A percentile compares a stretch with the other conserved stretches of the same genome.
Conservation (phyloP, 306 rosid genomes). For the Myrica gale region DNA sequence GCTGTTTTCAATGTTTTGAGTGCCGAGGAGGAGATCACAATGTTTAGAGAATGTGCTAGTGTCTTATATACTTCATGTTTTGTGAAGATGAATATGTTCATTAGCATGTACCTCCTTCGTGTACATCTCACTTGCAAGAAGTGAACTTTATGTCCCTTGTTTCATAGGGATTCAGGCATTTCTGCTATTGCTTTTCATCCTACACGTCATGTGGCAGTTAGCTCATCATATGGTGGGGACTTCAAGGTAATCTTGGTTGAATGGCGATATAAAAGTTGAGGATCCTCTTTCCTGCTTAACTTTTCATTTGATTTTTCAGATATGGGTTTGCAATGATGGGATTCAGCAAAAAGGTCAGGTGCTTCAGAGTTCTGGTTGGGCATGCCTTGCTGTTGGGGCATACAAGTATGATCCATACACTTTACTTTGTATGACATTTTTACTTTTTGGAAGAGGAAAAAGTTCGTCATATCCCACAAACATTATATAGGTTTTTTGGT, state of each 20-base stretch:
- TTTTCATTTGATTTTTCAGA: constrained; percentile 45
- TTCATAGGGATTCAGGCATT: constrained; percentile 71
- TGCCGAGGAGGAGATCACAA: neutral
- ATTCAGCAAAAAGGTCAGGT: constrained; percentile 43
- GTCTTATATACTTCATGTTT: constrained; percentile 8
- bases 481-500: no score
- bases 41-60: neutral
- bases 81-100: constrained; percentile 19
- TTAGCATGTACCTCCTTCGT: constrained; percentile 8
- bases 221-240: constrained; percentile 87
- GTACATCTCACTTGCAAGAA: constrained; percentile 13
- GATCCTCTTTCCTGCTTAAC: constrained; percentile 12
- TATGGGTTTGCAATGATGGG: constrained; percentile 73
- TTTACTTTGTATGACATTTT: constrained; percentile 13
- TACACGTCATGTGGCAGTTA: constrained; percentile 65
- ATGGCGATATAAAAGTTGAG: constrained; percentile 4
- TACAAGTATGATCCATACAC: constrained; percentile 60
- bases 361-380: constrained; percentile 68
- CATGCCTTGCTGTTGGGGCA: constrained; percentile 91
- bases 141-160: constrained; percentile 22
- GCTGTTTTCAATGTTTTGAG: constrained; percentile 13
- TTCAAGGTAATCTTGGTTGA: constrained; percentile 63
- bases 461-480: neutral
- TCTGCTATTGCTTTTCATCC: constrained; percentile 84
- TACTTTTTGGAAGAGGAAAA: constrained; percentile 12